phyloP scores from a whole-genome alignment of 768 basidiomycete genomes.

The Tylopilus subfusipes region DNA sequence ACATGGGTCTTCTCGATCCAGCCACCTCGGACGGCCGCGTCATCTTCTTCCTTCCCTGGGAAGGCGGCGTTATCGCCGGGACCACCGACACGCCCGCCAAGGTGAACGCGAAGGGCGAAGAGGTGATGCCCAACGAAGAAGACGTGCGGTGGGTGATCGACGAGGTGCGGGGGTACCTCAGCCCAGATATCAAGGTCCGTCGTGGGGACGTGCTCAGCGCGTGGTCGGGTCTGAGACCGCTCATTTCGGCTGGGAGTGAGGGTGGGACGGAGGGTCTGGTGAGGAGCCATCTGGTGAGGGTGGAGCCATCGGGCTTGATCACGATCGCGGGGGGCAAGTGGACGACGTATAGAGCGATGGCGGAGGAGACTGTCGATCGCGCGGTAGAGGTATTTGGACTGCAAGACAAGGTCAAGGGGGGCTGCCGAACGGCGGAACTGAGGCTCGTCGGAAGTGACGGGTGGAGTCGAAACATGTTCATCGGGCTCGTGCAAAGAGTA shows the following conservation, averaged over 20 bases:
- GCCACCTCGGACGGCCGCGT: constrained; percentile 94
- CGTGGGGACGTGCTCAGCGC: constrained; percentile 94
- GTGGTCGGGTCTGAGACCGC: constrained; percentile 89
- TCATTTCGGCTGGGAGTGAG: constrained; percentile 77
- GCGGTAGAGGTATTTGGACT: constrained; percentile 80
- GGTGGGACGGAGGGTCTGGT: constrained; percentile 84
- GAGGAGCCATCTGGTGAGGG: constrained; percentile 88
- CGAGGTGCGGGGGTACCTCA: constrained; percentile 86
- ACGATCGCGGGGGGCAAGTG: constrained; percentile 98
- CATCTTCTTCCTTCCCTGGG: constrained; percentile 99
- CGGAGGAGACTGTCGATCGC: constrained; percentile 87
- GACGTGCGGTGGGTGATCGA: constrained; percentile 97
- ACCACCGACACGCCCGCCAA: constrained; percentile 85
- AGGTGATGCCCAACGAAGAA: constrained; percentile 84
- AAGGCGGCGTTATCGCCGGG: constrained; percentile 95
- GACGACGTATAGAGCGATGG: constrained; percentile 98
- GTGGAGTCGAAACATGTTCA: constrained; percentile 97
- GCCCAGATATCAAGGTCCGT: constrained; percentile 89
- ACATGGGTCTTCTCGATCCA: constrained; percentile 94
- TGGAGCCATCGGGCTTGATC: constrained; percentile 74
- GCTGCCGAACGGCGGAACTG: constrained; percentile 76
- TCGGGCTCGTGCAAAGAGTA: constrained; percentile 88
- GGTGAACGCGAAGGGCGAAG: constrained; percentile 50
- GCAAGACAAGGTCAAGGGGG: constrained; percentile 47
- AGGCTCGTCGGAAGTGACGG: constrained; percentile 89